Percentiles rank a stretch among this genome's conserved stretches.
Evolutionary conservation across 1,284 basidiomycete species (phyloP).

Genomic region (Microbotryomycetes sp.): DNA sequence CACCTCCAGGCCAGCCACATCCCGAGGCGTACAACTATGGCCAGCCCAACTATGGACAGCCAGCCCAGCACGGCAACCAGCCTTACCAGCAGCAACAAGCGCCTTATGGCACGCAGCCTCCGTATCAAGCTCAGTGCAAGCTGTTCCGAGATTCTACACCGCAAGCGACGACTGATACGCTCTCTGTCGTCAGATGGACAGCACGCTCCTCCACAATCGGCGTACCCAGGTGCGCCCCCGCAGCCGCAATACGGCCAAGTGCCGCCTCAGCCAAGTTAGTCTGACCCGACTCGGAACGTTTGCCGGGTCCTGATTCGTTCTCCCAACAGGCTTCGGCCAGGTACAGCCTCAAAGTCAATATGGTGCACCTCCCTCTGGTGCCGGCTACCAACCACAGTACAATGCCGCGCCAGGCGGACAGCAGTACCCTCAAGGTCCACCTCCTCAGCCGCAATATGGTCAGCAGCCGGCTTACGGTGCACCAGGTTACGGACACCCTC

Average conservation of each 20-base stretch:
- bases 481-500: neutral
- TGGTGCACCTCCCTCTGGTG: neutral
- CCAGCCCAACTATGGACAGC: no score
- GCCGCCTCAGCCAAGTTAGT: constrained; percentile 12
- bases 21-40: no score
- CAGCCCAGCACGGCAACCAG: no score
- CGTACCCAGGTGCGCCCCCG: no score
- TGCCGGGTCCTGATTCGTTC: neutral
- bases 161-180: neutral
- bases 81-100: neutral
- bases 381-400: neutral
- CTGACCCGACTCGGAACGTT: neutral
- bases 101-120: neutral
- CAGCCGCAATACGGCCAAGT: neutral
- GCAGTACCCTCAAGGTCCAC: neutral
- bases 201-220: no score
- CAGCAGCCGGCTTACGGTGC: neutral
- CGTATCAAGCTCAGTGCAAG: neutral
- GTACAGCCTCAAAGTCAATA: neutral
- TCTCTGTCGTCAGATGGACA: neutral
- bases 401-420: neutral
- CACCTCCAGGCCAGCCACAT: no score
- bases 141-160: neutral
- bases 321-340: neutral
- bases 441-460: neutral